Conservation (phyloP, 2,329 filamentous ascomycete species). For the Fusarium anguioides region DNA sequence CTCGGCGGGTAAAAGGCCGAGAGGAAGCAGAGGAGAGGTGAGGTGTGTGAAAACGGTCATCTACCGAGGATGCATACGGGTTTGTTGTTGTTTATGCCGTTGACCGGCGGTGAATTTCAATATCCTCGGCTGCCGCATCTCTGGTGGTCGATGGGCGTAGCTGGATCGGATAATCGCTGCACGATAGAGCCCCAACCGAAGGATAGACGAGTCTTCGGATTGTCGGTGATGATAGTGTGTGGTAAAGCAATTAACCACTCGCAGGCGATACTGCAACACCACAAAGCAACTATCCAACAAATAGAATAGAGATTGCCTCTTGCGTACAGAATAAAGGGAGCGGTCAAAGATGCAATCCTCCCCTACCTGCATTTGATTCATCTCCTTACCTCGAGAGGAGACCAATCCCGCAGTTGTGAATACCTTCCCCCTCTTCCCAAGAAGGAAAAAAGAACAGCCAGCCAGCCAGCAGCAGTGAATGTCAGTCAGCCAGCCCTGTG, state of each 20-base stretch:
- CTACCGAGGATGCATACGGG: slow-evolving; percentile 10
- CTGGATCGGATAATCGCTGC: slow-evolving; percentile 27
- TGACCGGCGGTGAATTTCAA: slow-evolving; percentile 30
- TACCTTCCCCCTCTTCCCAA: slow-evolving; percentile 17
- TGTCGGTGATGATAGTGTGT: slow-evolving; percentile 2
- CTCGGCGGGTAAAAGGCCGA: slow-evolving; percentile 5
- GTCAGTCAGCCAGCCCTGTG: slow-evolving; percentile 18
- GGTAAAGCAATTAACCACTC: slow-evolving; percentile 21
- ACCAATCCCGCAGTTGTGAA: slow-evolving; percentile 20
- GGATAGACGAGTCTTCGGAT: slow-evolving; percentile 16
- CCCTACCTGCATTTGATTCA: slow-evolving; percentile 28
- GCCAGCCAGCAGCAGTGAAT: background rate
- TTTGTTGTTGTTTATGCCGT: slow-evolving; percentile 21
- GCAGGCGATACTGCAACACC: slow-evolving; percentile 16
- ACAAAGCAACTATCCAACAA: slow-evolving; percentile 19
- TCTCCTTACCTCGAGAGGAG: slow-evolving; percentile 9
- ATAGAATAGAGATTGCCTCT: slow-evolving; percentile 20
- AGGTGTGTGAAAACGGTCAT: background rate
- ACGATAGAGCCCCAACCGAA: slow-evolving; percentile 29
- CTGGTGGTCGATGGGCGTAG: slow-evolving; percentile 19
- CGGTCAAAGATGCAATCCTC: slow-evolving; percentile 33
- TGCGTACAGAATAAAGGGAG: slow-evolving; percentile 26
- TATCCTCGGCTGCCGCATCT: slow-evolving; percentile 10
- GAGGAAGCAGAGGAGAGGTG: background rate
- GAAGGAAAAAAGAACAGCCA: slow-evolving; percentile 16